Evolutionary conservation across 345 rosid genomes (phyloP).

Genomic region (Eucalyptus brandiana): DNA sequence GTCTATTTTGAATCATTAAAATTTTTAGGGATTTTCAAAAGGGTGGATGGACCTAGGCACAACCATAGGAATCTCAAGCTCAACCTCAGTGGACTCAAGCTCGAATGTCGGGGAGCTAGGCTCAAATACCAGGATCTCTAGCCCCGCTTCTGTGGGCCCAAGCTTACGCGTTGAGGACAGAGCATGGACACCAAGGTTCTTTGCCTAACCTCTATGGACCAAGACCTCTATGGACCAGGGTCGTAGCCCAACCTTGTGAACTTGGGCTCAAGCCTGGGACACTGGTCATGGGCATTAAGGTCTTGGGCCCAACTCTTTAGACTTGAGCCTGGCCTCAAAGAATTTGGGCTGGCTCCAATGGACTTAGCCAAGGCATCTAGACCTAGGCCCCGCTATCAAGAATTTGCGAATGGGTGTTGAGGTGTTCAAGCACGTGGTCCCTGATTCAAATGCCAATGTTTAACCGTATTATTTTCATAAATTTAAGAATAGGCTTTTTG

Average conservation of each 20-base stretch:
- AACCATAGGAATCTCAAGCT: background rate
- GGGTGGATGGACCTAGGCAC: too few relatives aligned
- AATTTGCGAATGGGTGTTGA: too few relatives aligned
- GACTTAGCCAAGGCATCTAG: background rate
- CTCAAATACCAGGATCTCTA: background rate
- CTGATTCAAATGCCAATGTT: too few relatives aligned
- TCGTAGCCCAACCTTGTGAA: background rate
- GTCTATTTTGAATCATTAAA: too few relatives aligned
- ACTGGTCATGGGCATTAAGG: background rate
- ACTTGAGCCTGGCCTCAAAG: background rate
- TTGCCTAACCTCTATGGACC: too few relatives aligned
- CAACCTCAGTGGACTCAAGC: background rate
- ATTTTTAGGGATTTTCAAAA: too few relatives aligned
- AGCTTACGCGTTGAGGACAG: background rate
- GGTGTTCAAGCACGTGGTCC: too few relatives aligned
- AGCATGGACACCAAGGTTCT: background rate
- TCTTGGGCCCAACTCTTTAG: background rate
- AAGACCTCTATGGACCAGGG: fast-evolving
- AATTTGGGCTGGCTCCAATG: background rate
- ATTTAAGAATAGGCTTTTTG: background rate
- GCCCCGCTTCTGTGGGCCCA: background rate
- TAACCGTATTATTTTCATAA: background rate
- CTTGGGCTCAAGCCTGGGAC: background rate
- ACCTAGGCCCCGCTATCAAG: too few relatives aligned
- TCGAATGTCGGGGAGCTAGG: background rate